Base-by-base conservation (phyloP, 2,329 filamentous ascomycete genomes). In the Apiospora sp. region DNA sequence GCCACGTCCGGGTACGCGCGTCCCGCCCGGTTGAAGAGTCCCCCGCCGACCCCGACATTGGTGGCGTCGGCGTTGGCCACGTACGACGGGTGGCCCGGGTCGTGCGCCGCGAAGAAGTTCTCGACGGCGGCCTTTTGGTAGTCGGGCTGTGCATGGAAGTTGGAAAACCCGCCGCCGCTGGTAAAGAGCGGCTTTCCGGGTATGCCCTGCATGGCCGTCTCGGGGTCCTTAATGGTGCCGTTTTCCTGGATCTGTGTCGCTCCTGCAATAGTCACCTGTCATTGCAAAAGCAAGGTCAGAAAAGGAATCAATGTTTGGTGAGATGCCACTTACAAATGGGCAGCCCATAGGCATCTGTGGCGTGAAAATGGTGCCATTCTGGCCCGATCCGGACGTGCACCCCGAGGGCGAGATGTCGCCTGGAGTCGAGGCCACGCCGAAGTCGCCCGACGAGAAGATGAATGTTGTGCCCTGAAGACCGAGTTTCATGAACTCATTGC, bases 331-430 rank as follows among this genome's bases (percentile, higher is more conserved):
- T 43, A 67, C 61, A 43, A 84, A 87, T 1, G 86, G 85, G 69
- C 86, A 87, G 44, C 80, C 80, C 1, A 82, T 82, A 24, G 85
- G 85, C 76, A 85, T 87, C 16, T 80, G 78, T 0, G 85, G 83
- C 22, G 80, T 81, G 77, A 86, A 87, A 43, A 82, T 79, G 43
- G 77, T 80, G 73, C 12, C 77, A 19, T 67, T 67, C 77, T 4
- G 80, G 78, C 5, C 81, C 73, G 44, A 80, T 81, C 27, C 79
- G 79, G 51, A 79, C 24, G 79, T 77, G 54, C 61, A 67, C 8
- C 61, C 61, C 16, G 61, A 67, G 4, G 61, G 61, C 1, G 61
- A 43, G n/a, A 61, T 67, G 24, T 80, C 79, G 34, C 79, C 76
- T 19, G 76, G 69, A 64, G 76, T 75, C 0, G 77, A 79, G 8